Evolutionary conservation across 2,329 filamentous ascomycete genomes (phyloP), one percentile per base, ranked within the genome.

Genomic region (Nemania abortiva): DNA sequence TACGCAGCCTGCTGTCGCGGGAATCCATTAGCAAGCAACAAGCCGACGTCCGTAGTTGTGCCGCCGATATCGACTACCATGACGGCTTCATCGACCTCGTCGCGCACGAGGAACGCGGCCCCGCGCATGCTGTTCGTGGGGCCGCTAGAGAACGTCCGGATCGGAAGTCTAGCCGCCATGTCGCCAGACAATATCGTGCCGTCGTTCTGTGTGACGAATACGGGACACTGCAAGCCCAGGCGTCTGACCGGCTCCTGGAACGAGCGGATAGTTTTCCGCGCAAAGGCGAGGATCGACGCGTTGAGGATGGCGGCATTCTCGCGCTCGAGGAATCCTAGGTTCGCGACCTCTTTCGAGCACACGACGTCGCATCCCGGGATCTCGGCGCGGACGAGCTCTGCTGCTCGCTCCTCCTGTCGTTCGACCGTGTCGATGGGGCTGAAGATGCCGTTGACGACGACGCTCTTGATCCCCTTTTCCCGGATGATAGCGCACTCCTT

Each of bases 11-110:
- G 85, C 75, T 90, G 87, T 37, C 89, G 83, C 0, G 90, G 90
- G 58, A 91, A 89, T 0, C 90, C 89, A 57, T 86, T 90, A 0
- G 85, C 82, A 6, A 89, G 82, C 3, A 92, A 77, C 0, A 90
- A 77, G 0, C 90, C 89, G 11, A 90, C 87, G 71, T 91, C 90
- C 0, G 88, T 87, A 0, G 89, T 91, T 0, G 90, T 92, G 2
- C 90, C 89, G 0, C 90, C 90, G 62, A 92, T 87, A 73, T 92
- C 90, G 1, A 91, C 86, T 0, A 91, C 89, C 81, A 91, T 87
- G 72, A 84, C 79, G 0, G 81, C 78, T 63, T 84, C 79, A 2
- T 78, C 72, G 15, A 74, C 61, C 24, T 75, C 67, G 1, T 77
- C 75, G 47, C 82, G 80, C 0, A 82, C 80, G 11, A 92, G 79